Base-by-base conservation (phyloP, 768 basidiomycete species). In the Coprinopsis marcescibilis region DNA sequence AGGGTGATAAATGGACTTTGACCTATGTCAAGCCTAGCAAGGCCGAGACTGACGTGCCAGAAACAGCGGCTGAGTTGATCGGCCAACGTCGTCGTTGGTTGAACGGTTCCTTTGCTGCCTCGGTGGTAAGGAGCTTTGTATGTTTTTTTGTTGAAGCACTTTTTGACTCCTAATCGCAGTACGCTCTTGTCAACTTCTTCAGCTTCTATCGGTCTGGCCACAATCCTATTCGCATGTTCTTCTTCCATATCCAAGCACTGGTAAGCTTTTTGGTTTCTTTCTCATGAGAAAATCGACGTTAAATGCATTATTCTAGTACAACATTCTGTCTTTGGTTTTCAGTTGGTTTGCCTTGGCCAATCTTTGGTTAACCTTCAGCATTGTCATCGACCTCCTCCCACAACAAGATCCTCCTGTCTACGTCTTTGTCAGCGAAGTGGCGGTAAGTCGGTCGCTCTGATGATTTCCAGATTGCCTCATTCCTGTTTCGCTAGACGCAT, bases 71-170 rank as follows among this genome's bases (percentile, higher is more conserved):
- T 7, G 94, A 98, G 60, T 68, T 97, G 48, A 97, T 97, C 62
- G 87, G 91, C 33, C 94, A 98, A 63, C 86, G 94, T 63, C 82
- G 94, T 52, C 85, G 94, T 54, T 97, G 94, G 95, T 62, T 97
- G 56, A 98, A 97, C 60, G 94, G 95, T 41, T 94, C 91, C 7
- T 95, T 96, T 55, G 90, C 91, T 34, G 92, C 92, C 10, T 56
- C 45, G 21, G 46, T 91, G 83, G 41, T 43, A 30, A 11, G 41
- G 26, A 11, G n/a, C n/a, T n/a, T n/a, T n/a, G n/a, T n/a, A n/a
- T n/a, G n/a, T n/a, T n/a, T n/a, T n/a, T n/a, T n/a, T n/a, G n/a
- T n/a, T n/a, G n/a, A n/a, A n/a, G n/a, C n/a, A n/a, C n/a, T n/a
- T n/a, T n/a, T n/a, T 30, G 4, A 43, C 13, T 17, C 4, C 4